Evolutionary conservation across 306 rosid species (phyloP).

Genomic region (Vigna radiata): DNA sequence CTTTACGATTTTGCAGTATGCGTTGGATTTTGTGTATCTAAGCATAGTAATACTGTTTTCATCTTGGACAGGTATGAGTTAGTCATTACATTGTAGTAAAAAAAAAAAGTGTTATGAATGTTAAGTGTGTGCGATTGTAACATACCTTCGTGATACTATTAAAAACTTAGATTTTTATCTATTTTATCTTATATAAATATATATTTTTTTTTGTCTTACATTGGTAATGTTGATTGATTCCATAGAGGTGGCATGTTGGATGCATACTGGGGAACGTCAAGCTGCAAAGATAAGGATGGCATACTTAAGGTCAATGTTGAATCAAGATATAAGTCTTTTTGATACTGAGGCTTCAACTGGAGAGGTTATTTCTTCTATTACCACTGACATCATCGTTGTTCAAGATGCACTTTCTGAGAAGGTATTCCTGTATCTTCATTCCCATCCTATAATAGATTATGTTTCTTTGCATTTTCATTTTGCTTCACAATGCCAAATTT

Average conservation of each 20-base stretch:
- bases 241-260: constrained; percentile 98
- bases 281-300: constrained; percentile 96
- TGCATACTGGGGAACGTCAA: constrained; percentile 93
- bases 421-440: constrained; percentile 43
- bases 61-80: constrained; percentile 79
- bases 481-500: no score
- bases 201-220: no score
- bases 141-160: no score
- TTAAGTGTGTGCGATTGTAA: no score
- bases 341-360: constrained; percentile 87
- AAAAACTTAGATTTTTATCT: no score
- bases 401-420: constrained; percentile 94
- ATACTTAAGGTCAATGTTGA: constrained; percentile 78
- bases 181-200: no score
- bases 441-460: no score
- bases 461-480: no score
- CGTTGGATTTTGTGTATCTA: constrained; percentile 87
- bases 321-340: constrained; percentile 83
- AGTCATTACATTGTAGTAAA: not conserved
- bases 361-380: constrained; percentile 85
- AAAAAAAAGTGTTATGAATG: no score
- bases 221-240: not conserved
- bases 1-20: constrained; percentile 66
- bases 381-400: constrained; percentile 79
- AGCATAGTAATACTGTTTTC: constrained; percentile 79